These are phyloP conservation scores for Candida tammaniensis DNA, from an alignment of 805 yeast genomes.

Conservation along the genomic window DNA sequence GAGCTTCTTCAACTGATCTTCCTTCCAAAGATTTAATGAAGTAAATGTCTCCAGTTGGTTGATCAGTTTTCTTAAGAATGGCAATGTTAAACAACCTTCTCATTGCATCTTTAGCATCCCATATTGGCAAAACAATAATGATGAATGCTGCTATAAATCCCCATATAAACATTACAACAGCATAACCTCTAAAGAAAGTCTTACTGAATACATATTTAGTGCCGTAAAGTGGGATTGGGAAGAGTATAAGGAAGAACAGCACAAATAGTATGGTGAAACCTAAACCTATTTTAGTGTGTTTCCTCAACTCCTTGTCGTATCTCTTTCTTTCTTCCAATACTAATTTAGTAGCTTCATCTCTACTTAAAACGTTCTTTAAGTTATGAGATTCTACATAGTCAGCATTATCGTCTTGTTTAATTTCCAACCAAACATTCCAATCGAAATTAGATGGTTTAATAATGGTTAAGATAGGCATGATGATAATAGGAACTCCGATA, in stretches of 20 bases:
- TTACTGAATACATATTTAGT: conserved; percentile 54
- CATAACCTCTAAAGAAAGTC: conserved; percentile 24
- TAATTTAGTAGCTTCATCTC: conserved; percentile 25
- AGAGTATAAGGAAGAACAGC: conserved; percentile 16
- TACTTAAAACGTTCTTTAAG: conserved; percentile 21
- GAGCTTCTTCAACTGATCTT: too few relatives aligned
- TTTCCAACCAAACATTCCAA: conserved; percentile 13
- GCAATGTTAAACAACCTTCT: conserved; percentile 6
- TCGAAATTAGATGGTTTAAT: conserved; percentile 14
- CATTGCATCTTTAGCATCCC: conserved; percentile 66
- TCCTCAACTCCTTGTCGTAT: conserved; percentile 20
- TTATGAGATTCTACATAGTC: conserved; percentile 29
- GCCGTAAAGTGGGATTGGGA: conserved; percentile 46
- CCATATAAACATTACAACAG: conserved; percentile 25
- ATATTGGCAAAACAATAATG: conserved; percentile 53
- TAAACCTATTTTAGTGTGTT: conserved; percentile 23
- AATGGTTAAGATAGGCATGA: conserved; percentile 10
- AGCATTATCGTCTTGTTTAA: conserved; percentile 13
- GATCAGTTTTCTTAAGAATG: conserved; percentile 7
- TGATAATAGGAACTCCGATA: conserved; percentile 11
- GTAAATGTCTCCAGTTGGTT: conserved; percentile 11
- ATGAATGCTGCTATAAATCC: conserved; percentile 19
- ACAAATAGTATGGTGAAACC: conserved; percentile 21
- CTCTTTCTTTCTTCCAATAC: conserved; percentile 18
- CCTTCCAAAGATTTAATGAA: conserved; percentile 10